Conservation (phyloP, 202 grass and related monocot genomes). For the Setaria italica region DNA sequence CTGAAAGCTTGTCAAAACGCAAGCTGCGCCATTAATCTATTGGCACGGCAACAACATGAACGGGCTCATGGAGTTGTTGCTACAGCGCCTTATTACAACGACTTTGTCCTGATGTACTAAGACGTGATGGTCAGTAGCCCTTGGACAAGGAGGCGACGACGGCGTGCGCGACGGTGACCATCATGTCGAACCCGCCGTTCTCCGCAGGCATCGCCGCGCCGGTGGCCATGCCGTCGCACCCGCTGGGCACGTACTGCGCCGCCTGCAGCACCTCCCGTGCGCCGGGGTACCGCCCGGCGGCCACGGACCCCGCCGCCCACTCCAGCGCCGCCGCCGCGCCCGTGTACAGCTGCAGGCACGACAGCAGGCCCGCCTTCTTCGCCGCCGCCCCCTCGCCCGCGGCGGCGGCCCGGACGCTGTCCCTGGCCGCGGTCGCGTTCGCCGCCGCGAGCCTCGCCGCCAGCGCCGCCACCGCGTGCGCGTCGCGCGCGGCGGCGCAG, state of each 20-base stretch:
- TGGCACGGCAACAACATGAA: no score
- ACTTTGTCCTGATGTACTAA: no score
- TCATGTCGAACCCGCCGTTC: constrained; percentile 24
- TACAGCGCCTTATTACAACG: no score
- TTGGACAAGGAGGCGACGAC: neutral
- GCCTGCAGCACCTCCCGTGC: constrained; percentile 39
- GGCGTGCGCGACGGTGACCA: neutral
- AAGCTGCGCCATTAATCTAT: no score
- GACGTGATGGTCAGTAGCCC: no score
- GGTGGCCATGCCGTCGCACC: constrained; percentile 43
- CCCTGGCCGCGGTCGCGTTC: constrained; percentile 40
- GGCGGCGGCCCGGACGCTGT: neutral
- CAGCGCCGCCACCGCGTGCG: constrained; percentile 36
- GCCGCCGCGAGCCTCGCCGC: constrained; percentile 30
- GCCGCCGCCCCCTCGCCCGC: neutral
- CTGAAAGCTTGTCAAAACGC: no score
- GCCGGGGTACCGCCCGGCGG: constrained; percentile 12
- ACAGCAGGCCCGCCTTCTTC: neutral
- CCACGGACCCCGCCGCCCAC: constrained; percentile 25
- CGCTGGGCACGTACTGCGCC: constrained; percentile 31
- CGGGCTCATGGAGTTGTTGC: no score
- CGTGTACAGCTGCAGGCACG: constrained; percentile 30
- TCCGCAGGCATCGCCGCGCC: constrained; percentile 24
- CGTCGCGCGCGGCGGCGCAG: constrained; percentile 31
- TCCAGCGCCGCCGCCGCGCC: neutral